phyloP scores from a whole-genome alignment of 192 early-diverging fungal genomes.

The Funneliformis mosseae region DNA sequence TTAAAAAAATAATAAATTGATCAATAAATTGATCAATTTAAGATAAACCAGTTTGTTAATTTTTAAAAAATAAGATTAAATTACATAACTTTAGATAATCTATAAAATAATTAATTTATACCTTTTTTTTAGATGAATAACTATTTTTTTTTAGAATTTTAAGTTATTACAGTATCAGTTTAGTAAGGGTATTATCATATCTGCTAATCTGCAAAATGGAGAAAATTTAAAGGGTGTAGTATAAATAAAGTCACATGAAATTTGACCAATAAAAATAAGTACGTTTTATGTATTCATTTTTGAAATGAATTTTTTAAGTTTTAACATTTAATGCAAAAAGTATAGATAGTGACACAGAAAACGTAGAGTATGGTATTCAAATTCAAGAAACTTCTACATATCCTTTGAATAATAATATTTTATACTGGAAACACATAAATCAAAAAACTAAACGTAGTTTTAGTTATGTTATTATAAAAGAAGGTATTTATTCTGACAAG shows the following conservation, averaged over 20 bases:
- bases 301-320: not conserved
- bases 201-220: not conserved
- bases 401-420: not conserved
- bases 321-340: not conserved
- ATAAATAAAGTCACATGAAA: not conserved
- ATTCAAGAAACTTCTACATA: not conserved
- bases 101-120: no score
- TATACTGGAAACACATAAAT: not conserved
- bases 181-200: no score
- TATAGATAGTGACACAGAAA: not conserved
- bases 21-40: no score
- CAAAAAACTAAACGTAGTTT: not conserved
- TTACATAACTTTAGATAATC: no score
- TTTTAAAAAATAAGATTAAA: no score
- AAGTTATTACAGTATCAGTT: no score
- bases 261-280: not conserved
- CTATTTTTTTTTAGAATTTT: no score
- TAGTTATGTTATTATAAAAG: constrained; percentile 1
- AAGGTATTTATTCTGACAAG: constrained; percentile 1
- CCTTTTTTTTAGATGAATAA: no score
- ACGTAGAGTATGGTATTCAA: not conserved
- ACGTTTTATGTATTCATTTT: no score
- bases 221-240: not conserved
- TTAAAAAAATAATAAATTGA: no score
- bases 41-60: no score